phyloP scores from a whole-genome alignment of 495 filamentous ascomycete genomes.

The Bryoglossum gracile region DNA sequence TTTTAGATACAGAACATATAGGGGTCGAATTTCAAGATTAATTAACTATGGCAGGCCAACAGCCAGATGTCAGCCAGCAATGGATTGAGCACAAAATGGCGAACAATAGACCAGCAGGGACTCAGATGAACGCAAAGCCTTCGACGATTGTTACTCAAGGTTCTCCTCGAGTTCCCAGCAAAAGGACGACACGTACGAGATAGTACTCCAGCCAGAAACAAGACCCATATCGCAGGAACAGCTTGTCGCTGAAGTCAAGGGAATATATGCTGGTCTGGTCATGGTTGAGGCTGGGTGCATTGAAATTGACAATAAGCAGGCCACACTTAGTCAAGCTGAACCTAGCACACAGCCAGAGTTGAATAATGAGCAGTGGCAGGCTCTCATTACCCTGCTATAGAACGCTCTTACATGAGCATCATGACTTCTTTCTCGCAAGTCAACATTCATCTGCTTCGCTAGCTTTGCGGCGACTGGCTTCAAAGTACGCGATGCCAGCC shows the following conservation, averaged over 20 bases:
- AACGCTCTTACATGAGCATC: conserved; percentile 68
- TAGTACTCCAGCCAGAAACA: conserved; percentile 47
- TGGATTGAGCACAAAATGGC: too few species aligned
- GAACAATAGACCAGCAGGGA: too few species aligned
- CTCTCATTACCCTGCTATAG: conserved; percentile 61
- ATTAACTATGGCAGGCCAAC: too few species aligned
- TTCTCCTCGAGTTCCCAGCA: too few species aligned
- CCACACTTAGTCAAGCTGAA: conserved; percentile 27
- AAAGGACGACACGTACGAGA: not conserved
- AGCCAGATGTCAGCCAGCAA: too few species aligned
- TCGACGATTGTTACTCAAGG: too few species aligned
- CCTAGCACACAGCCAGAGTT: conserved; percentile 32
- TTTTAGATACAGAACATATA: too few species aligned
- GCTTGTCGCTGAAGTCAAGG: conserved; percentile 59
- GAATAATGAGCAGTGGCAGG: conserved; percentile 59
- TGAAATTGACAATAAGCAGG: conserved; percentile 50
- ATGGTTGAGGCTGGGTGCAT: conserved; percentile 77
- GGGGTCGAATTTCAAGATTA: too few species aligned
- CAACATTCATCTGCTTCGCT: conserved; percentile 57
- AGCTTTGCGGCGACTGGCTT: conserved; percentile 5
- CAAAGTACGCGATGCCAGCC: conserved; percentile 21
- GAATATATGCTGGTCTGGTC: conserved; percentile 66
- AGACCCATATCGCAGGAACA: conserved; percentile 65
- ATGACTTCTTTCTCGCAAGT: conserved; percentile 65
- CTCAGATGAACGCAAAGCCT: too few species aligned